phyloP scores from a whole-genome alignment of 1,284 basidiomycete genomes.

The Fomitopsis palustris region DNA sequence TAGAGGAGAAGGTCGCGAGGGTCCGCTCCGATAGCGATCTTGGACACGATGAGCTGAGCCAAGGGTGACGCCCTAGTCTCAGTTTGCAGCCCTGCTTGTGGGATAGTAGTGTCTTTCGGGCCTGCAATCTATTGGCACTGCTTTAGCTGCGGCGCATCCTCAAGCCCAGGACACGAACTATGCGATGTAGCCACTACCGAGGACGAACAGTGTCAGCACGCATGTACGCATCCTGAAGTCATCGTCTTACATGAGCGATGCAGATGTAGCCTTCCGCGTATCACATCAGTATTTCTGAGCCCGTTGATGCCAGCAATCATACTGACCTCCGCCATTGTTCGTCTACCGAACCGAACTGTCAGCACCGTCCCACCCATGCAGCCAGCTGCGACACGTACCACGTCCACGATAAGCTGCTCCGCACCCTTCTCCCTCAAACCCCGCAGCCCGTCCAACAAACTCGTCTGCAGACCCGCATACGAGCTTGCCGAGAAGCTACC shows the following conservation, averaged over 20 bases:
- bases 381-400: slow-evolving; percentile 27
- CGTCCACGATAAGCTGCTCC: slow-evolving; percentile 53
- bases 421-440: slow-evolving; percentile 48
- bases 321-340: slow-evolving; percentile 54
- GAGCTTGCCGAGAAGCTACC: slow-evolving; percentile 52
- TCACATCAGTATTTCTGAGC: slow-evolving; percentile 1
- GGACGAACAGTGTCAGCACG: neutral
- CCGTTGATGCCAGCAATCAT: neutral
- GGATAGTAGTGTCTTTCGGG: slow-evolving; percentile 46
- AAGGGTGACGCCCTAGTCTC: slow-evolving; percentile 46
- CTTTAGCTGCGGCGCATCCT: neutral
- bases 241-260: slow-evolving; percentile 47
- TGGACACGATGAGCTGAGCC: slow-evolving; percentile 46
- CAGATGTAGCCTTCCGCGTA: slow-evolving; percentile 48
- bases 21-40: slow-evolving; percentile 41
- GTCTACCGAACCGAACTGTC: slow-evolving; percentile 31
- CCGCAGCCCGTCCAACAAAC: slow-evolving; percentile 45
- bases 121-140: slow-evolving; percentile 43
- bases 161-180: slow-evolving; percentile 34
- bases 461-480: slow-evolving; percentile 39
- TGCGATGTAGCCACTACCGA: slow-evolving; percentile 56
- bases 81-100: slow-evolving; percentile 57
- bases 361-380: neutral
- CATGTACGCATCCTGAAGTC: neutral
- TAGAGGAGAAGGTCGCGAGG: slow-evolving; percentile 44